Base-by-base conservation (phyloP, 345 rosid genomes). In the Brassica juncea region DNA sequence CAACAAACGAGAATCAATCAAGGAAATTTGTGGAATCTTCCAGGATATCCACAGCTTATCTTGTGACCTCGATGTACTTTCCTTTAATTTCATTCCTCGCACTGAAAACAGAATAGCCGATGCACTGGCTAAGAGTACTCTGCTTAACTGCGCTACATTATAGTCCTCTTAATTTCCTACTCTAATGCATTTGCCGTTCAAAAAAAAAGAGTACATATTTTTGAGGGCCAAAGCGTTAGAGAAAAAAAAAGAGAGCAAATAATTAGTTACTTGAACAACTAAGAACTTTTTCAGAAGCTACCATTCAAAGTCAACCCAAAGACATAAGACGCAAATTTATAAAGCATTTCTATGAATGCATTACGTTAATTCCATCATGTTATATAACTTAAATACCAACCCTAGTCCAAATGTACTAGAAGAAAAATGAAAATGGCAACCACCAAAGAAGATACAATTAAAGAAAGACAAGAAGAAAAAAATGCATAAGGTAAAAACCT, bases 291-390 rank as follows among this genome's bases (percentile, higher is more conserved):
- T 16, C 0, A 65, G 59, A 78, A 64, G 37, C 37, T 55, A 57
- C 27, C 21, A 66, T 58, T 72, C 28, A n/a, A 72, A 37, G 34
- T 12, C 60, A 66, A 42, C 31, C 1, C 11, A 44, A 14, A 71
- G 23, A 28, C 16, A 30, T 39, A 28, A 64, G 27, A 5, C 6
- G 35, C 11, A 70, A 70, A 70, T n/a, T 9, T 61, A 49, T 62
- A 5, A 52, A 70, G 76, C 76, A 71, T 64, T 64, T 37, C 81
- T 37, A 55, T 8, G 72, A 68, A 71, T 65, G 52, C 77, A 65
- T 65, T 37, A 78, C 65, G 57, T 65, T 44, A 78, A n/a, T 54
- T 16, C 64, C 60, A 27, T 25, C 42, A 62, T 63, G 58, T 78
- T 77, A 71, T 14, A 77, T 54, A 39, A 37, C 71, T 54, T 64